A percentile compares a stretch with the other conserved stretches of the same genome.
phyloP scores from a whole-genome alignment of 2,329 filamentous ascomycete species.

The Aspergillus ochraceus region DNA sequence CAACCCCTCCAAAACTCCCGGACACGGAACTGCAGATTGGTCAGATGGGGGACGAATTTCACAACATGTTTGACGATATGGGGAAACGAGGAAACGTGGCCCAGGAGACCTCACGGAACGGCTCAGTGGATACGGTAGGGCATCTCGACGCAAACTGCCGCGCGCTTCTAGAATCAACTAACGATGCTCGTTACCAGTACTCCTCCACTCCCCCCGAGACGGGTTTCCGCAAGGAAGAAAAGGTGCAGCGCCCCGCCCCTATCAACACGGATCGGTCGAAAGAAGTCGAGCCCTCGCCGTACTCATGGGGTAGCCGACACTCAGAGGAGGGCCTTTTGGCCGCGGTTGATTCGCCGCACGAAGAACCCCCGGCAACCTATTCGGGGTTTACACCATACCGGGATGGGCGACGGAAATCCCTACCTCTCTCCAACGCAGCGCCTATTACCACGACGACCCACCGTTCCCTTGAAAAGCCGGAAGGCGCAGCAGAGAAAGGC shows the following conservation, averaged over 20 bases:
- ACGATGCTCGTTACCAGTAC: conserved; percentile 23
- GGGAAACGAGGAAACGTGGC: conserved; percentile 34
- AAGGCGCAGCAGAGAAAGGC: conserved; percentile 21
- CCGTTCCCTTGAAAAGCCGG: conserved; percentile 31
- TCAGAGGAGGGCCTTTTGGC: conserved; percentile 52
- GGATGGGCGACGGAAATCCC: conserved; percentile 20
- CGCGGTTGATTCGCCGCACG: conserved; percentile 28
- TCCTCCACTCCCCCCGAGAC: conserved; percentile 23
- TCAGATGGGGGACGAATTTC: conserved; percentile 47
- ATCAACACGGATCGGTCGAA: conserved; percentile 47
- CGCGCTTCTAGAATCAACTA: conserved; percentile 17
- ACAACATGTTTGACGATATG: conserved; percentile 53
- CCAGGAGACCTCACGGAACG: conserved; percentile 25
- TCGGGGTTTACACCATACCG: conserved; percentile 14
- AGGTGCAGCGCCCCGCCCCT: conserved; percentile 37
- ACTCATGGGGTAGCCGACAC: conserved; percentile 54
- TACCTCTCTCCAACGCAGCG: conserved; percentile 24
- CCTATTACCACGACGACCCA: conserved; percentile 31
- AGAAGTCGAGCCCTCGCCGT: conserved; percentile 49
- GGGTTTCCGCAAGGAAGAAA: conserved; percentile 24
- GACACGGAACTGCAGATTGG: conserved; percentile 46
- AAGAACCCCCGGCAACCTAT: conserved; percentile 11
- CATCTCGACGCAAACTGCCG: neutral
- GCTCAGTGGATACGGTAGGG: conserved; percentile 24
- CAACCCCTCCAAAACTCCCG: conserved; percentile 52